Evolutionary conservation across 1,284 basidiomycete genomes (phyloP), one percentile per base, ranked within the genome.

Genomic region (Boletellus dicymbophilus): DNA sequence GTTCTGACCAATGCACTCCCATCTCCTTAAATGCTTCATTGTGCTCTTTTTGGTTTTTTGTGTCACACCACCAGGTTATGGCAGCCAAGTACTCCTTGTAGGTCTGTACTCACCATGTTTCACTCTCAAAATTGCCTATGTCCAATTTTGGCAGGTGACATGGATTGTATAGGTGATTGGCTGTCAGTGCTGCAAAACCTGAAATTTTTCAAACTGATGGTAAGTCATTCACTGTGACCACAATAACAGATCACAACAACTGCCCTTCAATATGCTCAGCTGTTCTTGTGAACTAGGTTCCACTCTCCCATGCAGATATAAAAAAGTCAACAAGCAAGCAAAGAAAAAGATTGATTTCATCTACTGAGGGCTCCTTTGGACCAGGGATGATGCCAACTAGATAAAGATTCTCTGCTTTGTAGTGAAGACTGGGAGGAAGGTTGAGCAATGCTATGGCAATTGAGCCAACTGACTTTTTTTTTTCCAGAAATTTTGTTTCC

Each of bases 401-500:
- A 18, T 36, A 36, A 5, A 36, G 34, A 18, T 36, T 20, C 20
- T 36, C 34, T 20, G 34, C 13, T 36, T 36, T 36, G 18, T 36
- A 36, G 18, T 10, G 8, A 36, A 36, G 34, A 36, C 12, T 13
- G 58, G 48, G 1, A 69, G 34, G 26, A 36, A n/a, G 37, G 47
- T 71, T 71, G 15, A 67, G 51, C 23, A 62, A 60, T 0, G 56
- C 51, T 45, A 78, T 52, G 1, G 56, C 59, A 1, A 78, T 69
- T 1, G 60, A 56, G 0, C 72, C 69, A 26, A 68, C 47, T 4
- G 69, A 72, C 1, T 50, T 46, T 5, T n/a, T 59, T 9, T 18
- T 9, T n/a, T n/a, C n/a, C n/a, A n/a, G n/a, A n/a, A n/a, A n/a
- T n/a, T n/a, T n/a, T n/a, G n/a, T n/a, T n/a, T n/a, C n/a, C n/a